These are phyloP conservation scores for Malus domestica DNA, from an alignment of 306 rosid genomes.

Conservation along the genomic window DNA sequence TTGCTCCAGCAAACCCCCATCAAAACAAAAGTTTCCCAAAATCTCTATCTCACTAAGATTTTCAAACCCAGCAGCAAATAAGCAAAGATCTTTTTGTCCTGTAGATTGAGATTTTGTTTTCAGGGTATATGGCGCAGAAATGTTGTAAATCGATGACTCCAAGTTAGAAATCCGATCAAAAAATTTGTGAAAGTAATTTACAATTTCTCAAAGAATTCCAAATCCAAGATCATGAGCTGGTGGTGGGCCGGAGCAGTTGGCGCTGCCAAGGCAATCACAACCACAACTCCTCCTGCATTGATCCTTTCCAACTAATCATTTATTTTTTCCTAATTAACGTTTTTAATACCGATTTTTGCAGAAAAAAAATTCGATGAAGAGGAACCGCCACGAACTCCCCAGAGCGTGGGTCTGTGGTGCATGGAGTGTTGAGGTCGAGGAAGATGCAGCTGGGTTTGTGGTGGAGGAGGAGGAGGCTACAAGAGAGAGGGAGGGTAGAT, in stretches of 20 bases:
- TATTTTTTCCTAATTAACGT: too few relatives aligned
- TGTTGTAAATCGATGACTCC: neutral
- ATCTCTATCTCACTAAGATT: too few relatives aligned
- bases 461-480: too few relatives aligned
- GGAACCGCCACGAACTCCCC: constrained; percentile 30
- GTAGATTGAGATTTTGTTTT: too few relatives aligned
- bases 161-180: neutral
- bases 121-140: neutral
- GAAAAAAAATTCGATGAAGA: constrained; percentile 48
- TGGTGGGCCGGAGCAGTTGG: constrained; percentile 65
- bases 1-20: too few relatives aligned
- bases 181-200: neutral
- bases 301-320: neutral
- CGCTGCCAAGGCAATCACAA: constrained; percentile 33
- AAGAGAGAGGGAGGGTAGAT: too few relatives aligned
- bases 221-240: constrained; percentile 34
- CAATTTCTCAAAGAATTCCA: neutral
- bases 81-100: too few relatives aligned
- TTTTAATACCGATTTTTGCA: constrained; percentile 8
- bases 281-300: neutral
- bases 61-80: too few relatives aligned
- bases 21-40: too few relatives aligned
- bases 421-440: too few relatives aligned
- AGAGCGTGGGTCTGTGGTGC: constrained; percentile 34
- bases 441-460: too few relatives aligned